Evolutionary conservation across 164 flowering plant species (phyloP).

Genomic region (Protea cynaroides): DNA sequence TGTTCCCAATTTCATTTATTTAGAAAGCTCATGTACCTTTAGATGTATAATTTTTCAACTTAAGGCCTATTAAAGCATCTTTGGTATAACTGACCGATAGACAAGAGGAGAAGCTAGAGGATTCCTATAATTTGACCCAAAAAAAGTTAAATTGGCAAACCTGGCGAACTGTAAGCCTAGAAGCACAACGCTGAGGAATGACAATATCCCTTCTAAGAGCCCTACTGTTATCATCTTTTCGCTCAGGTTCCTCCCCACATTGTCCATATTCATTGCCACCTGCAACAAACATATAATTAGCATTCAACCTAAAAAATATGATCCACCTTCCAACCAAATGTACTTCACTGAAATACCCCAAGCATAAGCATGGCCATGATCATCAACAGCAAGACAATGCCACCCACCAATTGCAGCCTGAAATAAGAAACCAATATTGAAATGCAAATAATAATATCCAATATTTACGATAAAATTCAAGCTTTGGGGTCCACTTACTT

Average conservation of each 20-base stretch:
- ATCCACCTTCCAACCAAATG: not conserved
- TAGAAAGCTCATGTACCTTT: not conserved
- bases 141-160: constrained; percentile 19
- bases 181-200: constrained; percentile 91
- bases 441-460: not conserved
- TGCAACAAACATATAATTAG: constrained; percentile 25
- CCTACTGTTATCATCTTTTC: constrained; percentile 67
- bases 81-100: not conserved
- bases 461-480: not conserved
- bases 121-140: not conserved
- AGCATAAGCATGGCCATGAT: constrained; percentile 92
- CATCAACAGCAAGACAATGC: constrained; percentile 99
- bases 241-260: constrained; percentile 96
- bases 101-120: not conserved
- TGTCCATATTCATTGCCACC: constrained; percentile 99
- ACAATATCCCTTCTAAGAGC: constrained; percentile 83
- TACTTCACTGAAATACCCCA: constrained; percentile 61
- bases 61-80: not conserved
- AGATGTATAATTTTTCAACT: not conserved
- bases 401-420: constrained; percentile 99
- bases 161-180: constrained; percentile 88
- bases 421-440: constrained; percentile 3
- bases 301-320: not conserved
- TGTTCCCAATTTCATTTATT: no score
- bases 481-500: constrained; percentile 38